These are phyloP conservation scores for Prunus salicina DNA, from an alignment of 306 rosid genomes.

Conservation along the genomic window DNA sequence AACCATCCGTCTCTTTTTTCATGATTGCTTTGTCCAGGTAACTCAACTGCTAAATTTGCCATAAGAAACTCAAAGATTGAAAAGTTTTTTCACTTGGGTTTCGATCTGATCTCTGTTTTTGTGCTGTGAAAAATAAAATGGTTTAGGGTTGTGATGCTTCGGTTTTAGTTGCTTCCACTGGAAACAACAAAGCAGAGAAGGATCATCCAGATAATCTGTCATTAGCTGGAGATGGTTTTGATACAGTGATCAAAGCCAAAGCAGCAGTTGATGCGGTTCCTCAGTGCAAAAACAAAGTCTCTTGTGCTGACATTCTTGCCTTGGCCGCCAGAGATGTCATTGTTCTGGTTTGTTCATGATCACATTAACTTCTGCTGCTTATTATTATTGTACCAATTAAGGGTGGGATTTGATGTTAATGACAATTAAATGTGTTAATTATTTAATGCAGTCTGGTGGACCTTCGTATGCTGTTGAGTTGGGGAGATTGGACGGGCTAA, in stretches of 20 bases:
- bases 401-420: background rate
- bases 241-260: conserved; percentile 74
- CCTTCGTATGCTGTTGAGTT: conserved; percentile 70
- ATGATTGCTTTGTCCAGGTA: conserved; percentile 86
- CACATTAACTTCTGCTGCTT: background rate
- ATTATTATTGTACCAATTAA: background rate
- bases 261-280: conserved; percentile 69
- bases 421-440: background rate
- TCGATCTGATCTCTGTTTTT: background rate
- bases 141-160: conserved; percentile 83
- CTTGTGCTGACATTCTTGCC: conserved; percentile 85
- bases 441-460: conserved; percentile 61
- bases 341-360: conserved; percentile 35
- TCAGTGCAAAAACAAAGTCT: conserved; percentile 64
- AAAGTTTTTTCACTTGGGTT: background rate
- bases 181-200: conserved; percentile 66
- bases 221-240: conserved; percentile 85
- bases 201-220: conserved; percentile 80
- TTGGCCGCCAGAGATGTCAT: conserved; percentile 75
- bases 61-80: background rate
- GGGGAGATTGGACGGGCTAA: conserved; percentile 72
- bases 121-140: background rate
- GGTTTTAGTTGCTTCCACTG: conserved; percentile 38
- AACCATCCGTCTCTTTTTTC: conserved; percentile 90
- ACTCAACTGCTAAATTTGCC: background rate